Base-by-base conservation (phyloP, 768 basidiomycete genomes). In the Hygrocybe punicea region DNA sequence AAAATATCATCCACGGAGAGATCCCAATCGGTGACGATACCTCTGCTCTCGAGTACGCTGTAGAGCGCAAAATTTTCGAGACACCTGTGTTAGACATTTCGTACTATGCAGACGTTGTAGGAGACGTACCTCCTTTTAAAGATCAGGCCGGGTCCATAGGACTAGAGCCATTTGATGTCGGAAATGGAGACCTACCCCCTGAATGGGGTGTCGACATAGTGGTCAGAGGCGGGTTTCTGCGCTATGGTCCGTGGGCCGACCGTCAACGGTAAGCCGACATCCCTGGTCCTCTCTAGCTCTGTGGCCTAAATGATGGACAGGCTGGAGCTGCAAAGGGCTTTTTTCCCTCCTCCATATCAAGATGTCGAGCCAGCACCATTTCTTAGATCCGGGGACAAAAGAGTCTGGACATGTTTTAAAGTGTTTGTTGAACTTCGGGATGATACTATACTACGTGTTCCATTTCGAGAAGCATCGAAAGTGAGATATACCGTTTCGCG, bases 191-290 rank as follows among this genome's bases (percentile, higher is more conserved):
- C 64, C 66, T 87, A 40, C 78, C 89, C 19, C 96, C 96, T 6
- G 92, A 98, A 66, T 98, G 94, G 91, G 96, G 95, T 2, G 73
- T 97, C 23, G 91, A 98, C 65, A 62, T 98, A 16, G 80, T 86
- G 16, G 76, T 98, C n/a, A 76, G 83, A 57, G 85, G 85, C 16
- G 95, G 92, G 0, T 69, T 79, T 35, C 61, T 97, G 35, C 81
- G 84, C 17, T 98, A 98, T 67, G 96, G 96, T 4, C 96, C 96
- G 3, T 98, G 96, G 96, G 89, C 94, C 21, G 96, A 98, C 72
- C 81, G 95, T 23, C 96, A 97, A 71, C 79, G 94, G 91, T 86
- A 65, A 63, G 58, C 19, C 11, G 21, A 37, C 35, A 9, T 17
- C 24, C 4, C 24, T 8, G 29, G 11, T 24, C 14, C 42, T 39